Base-by-base conservation (phyloP, 306 rosid species). In the Sechiopsis laciniata region DNA sequence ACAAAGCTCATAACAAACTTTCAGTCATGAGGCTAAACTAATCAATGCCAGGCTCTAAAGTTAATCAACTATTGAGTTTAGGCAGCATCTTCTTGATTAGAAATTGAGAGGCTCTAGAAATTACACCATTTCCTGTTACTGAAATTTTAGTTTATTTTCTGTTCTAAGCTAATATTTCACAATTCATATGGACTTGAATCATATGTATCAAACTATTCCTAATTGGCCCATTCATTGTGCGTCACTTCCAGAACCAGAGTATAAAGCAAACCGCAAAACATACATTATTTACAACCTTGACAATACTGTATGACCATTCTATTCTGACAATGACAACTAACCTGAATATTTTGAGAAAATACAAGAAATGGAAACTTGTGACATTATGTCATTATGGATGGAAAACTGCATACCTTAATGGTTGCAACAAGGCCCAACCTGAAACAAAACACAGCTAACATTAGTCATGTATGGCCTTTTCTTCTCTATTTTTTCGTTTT, bases 361-460 rank as follows among this genome's bases (percentile, higher is more conserved):
- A 71, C 21, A 46, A 59, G 29, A 68, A 58, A 51, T 29, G 54
- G 74, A 50, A 21, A 75, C 17, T 61, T 52, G 73, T 73, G 58
- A 22, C 26, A 75, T n/a, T 73, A 65, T 81, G 65, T 16, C 42
- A 66, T 58, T 17, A 29, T 61, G 63, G 72, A 67, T 29, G 73
- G n/a, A 59, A 65, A 51, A 73, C 45, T 51, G 74, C 74, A 70
- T 90, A 93, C 97, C 98, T 93, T 93, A 55, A 90, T 90, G 75
- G 98, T 93, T 19, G 96, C 91, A 78, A 90, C 97, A 40, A 94
- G 99, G 63, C 97, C 97, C 91, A 94, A 87, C 91, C 98, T 94
- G 95, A 80, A 85, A 89, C 72, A 78, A 29, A 65, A 84, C 26
- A 56, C 22, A 76, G 71, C 66, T 50, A 59, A 55, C 69, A 57